These are phyloP conservation scores for Cercospora sp. DNA, from an alignment of 2,329 filamentous ascomycete genomes.

Conservation along the genomic window DNA sequence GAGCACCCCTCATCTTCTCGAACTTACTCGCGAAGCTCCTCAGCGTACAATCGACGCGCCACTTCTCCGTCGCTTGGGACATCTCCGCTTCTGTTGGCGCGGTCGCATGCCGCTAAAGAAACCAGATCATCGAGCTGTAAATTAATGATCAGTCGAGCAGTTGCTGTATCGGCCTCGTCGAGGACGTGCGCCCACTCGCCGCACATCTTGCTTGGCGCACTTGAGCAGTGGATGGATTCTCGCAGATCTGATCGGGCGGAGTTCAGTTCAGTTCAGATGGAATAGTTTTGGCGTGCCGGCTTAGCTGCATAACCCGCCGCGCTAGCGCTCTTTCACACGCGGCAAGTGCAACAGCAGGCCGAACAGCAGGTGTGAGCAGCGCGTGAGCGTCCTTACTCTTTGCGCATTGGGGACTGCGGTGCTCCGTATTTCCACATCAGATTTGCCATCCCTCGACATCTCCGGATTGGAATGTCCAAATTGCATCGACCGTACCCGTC, in stretches of 20 bases:
- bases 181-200: constrained; percentile 2
- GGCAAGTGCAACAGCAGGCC: background rate
- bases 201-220: background rate
- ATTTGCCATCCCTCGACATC: background rate
- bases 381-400: background rate
- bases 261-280: background rate
- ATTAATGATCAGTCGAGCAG: background rate
- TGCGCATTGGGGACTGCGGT: background rate
- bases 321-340: background rate
- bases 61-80: background rate
- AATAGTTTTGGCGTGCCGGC: background rate
- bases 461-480: background rate
- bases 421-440: background rate
- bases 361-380: background rate
- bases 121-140: constrained; percentile 2
- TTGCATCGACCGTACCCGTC: background rate
- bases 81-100: background rate
- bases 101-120: background rate
- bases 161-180: constrained; percentile 1
- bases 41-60: background rate
- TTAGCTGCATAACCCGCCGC: background rate
- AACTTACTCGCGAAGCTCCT: constrained; percentile 3
- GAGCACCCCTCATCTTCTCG: background rate
- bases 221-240: background rate
- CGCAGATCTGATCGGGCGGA: background rate